These are phyloP conservation scores for Backusella tuberculispora DNA, from an alignment of 192 early-diverging fungal species.

Conservation along the genomic window DNA sequence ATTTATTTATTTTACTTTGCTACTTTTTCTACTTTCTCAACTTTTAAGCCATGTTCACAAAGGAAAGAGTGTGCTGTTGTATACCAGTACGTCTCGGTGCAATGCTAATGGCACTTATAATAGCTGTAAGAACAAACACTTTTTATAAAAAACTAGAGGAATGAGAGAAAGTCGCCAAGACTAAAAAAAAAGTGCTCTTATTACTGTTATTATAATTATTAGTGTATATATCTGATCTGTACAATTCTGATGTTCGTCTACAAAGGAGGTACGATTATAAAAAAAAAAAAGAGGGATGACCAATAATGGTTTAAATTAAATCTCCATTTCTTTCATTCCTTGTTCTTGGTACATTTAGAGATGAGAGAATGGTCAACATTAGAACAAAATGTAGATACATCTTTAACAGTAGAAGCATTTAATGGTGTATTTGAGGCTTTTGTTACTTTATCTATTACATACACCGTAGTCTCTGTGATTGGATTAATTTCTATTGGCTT, in stretches of 20 bases:
- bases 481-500: conserved; percentile 20
- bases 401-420: conserved; percentile 18
- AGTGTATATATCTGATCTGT: not conserved
- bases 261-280: not conserved
- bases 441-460: conserved; percentile 7
- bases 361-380: conserved; percentile 14
- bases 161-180: not conserved
- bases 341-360: not conserved
- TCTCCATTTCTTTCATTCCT: not conserved
- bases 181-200: not conserved
- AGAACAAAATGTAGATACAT: conserved; percentile 7
- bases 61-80: conserved; percentile 25
- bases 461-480: conserved; percentile 2
- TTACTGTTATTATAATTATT: not conserved
- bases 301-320: not conserved
- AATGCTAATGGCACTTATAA: conserved; percentile 19
- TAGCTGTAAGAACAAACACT: conserved; percentile 19
- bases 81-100: conserved; percentile 25
- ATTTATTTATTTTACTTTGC: not conserved
- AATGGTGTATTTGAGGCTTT: conserved; percentile 23
- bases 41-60: not conserved
- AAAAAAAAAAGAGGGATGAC: not conserved
- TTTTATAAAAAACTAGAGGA: not conserved
- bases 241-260: not conserved
- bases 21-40: not conserved